Base-by-base conservation (phyloP, 129 eudicot genomes). In the Rutidosis leptorrhynchoides region DNA sequence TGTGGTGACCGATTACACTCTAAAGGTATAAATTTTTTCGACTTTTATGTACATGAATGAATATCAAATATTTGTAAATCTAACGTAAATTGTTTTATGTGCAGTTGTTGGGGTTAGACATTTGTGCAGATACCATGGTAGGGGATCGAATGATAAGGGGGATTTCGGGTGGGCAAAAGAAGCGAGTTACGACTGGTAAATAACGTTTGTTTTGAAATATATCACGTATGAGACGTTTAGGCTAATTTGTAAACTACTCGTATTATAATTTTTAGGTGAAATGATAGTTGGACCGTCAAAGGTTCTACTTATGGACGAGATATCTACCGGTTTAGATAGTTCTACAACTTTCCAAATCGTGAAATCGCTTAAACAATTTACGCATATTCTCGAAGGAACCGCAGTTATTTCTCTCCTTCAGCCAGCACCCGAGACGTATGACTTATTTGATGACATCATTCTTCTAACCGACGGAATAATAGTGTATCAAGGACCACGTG, bases 391-490 rank as follows among this genome's bases (percentile, higher is more conserved):
- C 7, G 67, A 79, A 55, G 87, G 83, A 77, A 87, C 90, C 45
- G 85, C 87, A n/a, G 70, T 87, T 11, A 87, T 87, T 52, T 83
- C 90, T 62, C 90, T 87, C 42, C 80, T 87, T 19, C 95, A 87
- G 49, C 95, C 95, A 17, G 90, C 95, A 62, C 95, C 95, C 1
- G 95, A 87, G 71, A 82, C 95, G 1, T 87, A 87, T 45, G 71
- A 77, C 45, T 74, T 87, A n/a, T 87, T 87, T 49, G 95, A 87
- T 57, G 95, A 87, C 68, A 79, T 87, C 22, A 79, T 87, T 23
- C 85, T 87, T 59, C 61, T 87, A 25, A 81, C 85, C 0, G 95
- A 87, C 15, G 95, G 90, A 17, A 64, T 57, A 26, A 84, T 87
- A 20, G 90, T 87, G 56, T 87, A 87, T 57, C 90, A 87, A 64